A percentile compares a stretch with the other conserved stretches of the same genome.
Evolutionary conservation across 352 stramenopile species (phyloP).

Genomic region (Phytophthora rubi): DNA sequence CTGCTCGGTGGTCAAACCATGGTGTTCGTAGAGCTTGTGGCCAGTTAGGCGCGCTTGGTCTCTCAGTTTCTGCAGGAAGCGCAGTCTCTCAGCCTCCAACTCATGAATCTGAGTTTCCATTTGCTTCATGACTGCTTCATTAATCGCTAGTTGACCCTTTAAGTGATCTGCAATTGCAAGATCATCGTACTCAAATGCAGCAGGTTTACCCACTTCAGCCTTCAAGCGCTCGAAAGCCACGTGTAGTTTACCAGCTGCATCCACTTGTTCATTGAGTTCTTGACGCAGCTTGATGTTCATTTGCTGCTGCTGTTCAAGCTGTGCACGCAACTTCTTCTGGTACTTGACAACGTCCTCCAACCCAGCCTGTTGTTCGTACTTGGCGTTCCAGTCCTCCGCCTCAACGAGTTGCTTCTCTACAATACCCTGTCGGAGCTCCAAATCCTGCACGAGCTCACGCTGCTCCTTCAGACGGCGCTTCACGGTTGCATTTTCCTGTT

Average conservation of each 20-base stretch:
- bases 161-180: conserved; percentile 55
- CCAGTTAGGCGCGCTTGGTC: conserved; percentile 59
- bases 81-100: conserved; percentile 65
- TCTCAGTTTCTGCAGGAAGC: conserved; percentile 61
- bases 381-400: conserved; percentile 66
- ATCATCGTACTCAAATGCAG: conserved; percentile 69
- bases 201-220: conserved; percentile 49
- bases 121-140: conserved; percentile 60
- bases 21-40: conserved; percentile 58
- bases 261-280: conserved; percentile 66
- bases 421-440: conserved; percentile 61
- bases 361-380: conserved; percentile 69
- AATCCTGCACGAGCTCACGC: conserved; percentile 47
- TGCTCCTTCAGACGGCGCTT: conserved; percentile 63
- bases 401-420: conserved; percentile 68
- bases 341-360: conserved; percentile 78
- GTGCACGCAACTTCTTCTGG: conserved; percentile 74
- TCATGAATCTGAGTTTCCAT: conserved; percentile 72
- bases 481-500: conserved; percentile 47
- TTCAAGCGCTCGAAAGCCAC: conserved; percentile 71
- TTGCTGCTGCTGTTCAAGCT: conserved; percentile 65
- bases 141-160: conserved; percentile 63
- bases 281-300: conserved; percentile 65
- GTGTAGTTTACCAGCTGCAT: conserved; percentile 61
- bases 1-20: conserved; percentile 64